These are phyloP conservation scores for Fonsecaea erecta DNA, from an alignment of 2,329 filamentous ascomycete genomes.

Conservation along the genomic window DNA sequence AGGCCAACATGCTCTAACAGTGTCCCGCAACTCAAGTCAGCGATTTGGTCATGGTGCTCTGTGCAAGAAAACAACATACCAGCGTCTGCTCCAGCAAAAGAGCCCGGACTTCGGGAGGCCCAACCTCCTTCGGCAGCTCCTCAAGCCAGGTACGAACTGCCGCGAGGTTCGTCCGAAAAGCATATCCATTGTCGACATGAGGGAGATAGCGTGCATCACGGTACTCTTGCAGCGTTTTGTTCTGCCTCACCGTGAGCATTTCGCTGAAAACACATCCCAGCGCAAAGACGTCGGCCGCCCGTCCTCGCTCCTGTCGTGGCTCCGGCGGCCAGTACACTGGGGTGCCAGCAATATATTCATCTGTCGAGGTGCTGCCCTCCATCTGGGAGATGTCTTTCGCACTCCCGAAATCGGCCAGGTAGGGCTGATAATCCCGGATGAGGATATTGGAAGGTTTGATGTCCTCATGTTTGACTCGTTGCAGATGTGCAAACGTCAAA, in stretches of 20 bases:
- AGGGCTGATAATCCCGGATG: constrained; percentile 4
- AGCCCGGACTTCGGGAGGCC: not conserved
- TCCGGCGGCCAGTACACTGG: constrained; percentile 9
- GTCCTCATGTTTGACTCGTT: constrained; percentile 7
- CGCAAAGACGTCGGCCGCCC: constrained; percentile 4
- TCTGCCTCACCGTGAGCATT: constrained; percentile 3
- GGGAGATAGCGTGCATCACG: constrained; percentile 5
- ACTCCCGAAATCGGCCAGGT: constrained; percentile 6
- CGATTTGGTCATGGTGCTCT: not conserved
- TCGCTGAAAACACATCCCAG: constrained; percentile 8
- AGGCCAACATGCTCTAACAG: not conserved
- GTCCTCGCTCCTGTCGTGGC: constrained; percentile 1
- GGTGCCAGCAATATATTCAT: constrained; percentile 3
- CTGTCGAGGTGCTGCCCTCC: constrained; percentile 6
- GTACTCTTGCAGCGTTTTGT: not conserved
- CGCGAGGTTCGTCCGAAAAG: not conserved
- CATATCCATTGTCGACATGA: constrained; percentile 1
- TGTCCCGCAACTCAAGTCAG: not conserved
- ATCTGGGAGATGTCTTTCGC: constrained; percentile 4
- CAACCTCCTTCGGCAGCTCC: not conserved
- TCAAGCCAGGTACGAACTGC: not conserved
- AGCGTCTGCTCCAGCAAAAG: constrained; percentile 6
- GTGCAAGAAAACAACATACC: not conserved
- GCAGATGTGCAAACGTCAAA: constrained; percentile 1
- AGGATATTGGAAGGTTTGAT: constrained; percentile 13